Conservation (phyloP, 352 stramenopile genomes). For the Pythium monospermum region DNA sequence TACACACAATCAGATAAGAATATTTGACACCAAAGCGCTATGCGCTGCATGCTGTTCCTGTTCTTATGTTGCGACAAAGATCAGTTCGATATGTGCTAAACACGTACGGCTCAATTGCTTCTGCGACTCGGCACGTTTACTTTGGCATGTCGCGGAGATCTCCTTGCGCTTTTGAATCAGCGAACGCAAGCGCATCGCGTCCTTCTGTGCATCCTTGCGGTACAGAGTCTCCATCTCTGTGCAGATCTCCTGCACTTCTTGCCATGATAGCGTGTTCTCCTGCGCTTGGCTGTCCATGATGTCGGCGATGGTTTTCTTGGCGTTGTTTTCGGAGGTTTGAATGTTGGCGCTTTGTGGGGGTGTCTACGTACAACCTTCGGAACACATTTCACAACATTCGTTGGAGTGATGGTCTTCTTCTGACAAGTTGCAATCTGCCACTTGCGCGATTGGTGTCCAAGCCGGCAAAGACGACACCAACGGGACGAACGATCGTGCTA, state of each 20-base stretch:
- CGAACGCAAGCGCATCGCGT: conserved; percentile 46
- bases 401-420: conserved; percentile 22
- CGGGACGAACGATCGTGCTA: background rate
- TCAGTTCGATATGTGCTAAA: background rate
- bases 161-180: conserved; percentile 58
- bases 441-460: background rate
- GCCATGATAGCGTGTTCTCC: conserved; percentile 38
- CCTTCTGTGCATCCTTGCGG: conserved; percentile 49
- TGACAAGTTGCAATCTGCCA: no score
- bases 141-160: conserved; percentile 40
- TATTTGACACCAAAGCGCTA: background rate
- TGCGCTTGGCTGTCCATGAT: conserved; percentile 8
- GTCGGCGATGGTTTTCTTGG: conserved; percentile 24
- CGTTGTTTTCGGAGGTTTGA: conserved; percentile 2
- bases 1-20: background rate
- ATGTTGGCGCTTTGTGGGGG: no score
- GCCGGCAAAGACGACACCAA: background rate
- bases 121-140: conserved; percentile 39
- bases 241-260: conserved; percentile 67
- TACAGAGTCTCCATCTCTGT: conserved; percentile 60
- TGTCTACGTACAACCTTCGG: conserved; percentile 22
- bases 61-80: background rate
- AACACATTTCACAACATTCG: conserved; percentile 13
- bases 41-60: no score
- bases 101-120: conserved; percentile 51